phyloP scores from a whole-genome alignment of 495 filamentous ascomycete genomes.

The Aspergillus kassunensis region DNA sequence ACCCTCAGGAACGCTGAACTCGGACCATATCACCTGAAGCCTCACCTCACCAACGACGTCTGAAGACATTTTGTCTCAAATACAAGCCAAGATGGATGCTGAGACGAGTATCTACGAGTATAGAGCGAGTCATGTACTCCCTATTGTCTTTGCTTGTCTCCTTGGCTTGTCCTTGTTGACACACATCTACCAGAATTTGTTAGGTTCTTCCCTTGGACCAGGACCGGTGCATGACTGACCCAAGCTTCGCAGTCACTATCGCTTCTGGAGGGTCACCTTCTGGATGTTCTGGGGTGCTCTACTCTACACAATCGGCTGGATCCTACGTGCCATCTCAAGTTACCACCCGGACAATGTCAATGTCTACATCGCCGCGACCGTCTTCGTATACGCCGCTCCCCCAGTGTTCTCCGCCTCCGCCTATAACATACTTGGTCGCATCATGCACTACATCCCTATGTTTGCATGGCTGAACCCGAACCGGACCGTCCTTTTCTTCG shows the following conservation, averaged over 20 bases:
- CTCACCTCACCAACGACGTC: neutral
- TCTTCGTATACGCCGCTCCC: slow-evolving; percentile 51
- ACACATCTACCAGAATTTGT: slow-evolving; percentile 36
- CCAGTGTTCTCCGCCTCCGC: slow-evolving; percentile 54
- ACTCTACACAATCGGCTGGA: slow-evolving; percentile 43
- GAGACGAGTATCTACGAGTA: slow-evolving; percentile 20
- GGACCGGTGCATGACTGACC: neutral
- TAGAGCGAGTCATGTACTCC: slow-evolving; percentile 36
- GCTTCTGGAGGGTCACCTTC: slow-evolving; percentile 42
- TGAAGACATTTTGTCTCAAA: neutral
- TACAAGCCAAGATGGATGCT: neutral
- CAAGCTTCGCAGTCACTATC: slow-evolving; percentile 26
- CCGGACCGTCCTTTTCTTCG: slow-evolving; percentile 22
- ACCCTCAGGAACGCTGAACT: too few relatives aligned
- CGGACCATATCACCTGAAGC: too few relatives aligned
- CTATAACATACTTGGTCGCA: slow-evolving; percentile 53
- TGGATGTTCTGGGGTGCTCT: slow-evolving; percentile 38
- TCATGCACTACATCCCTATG: slow-evolving; percentile 48
- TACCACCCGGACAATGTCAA: slow-evolving; percentile 28
- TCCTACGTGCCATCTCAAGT: slow-evolving; percentile 35
- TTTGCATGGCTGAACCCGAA: slow-evolving; percentile 38
- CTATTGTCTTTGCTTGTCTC: slow-evolving; percentile 34
- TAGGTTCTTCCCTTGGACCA: neutral
- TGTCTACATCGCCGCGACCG: slow-evolving; percentile 48
- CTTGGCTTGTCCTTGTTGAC: slow-evolving; percentile 30